phyloP scores from a whole-genome alignment of 148 eudicot species.

The Camellia lanceoleosa region DNA sequence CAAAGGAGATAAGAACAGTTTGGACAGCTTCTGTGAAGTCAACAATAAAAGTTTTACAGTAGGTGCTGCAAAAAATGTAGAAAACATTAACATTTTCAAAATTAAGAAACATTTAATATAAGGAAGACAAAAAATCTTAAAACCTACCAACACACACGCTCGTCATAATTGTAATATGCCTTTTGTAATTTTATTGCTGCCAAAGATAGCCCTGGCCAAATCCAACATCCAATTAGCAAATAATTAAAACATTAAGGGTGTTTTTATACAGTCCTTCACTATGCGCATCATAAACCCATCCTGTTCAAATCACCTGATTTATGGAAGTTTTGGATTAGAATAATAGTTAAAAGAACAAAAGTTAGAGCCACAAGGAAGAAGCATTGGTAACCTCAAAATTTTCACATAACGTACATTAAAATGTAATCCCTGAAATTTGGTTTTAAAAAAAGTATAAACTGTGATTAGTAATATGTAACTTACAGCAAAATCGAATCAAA shows the following conservation, averaged over 20 bases:
- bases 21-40: slow-evolving; percentile 50
- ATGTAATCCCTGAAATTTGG: background rate
- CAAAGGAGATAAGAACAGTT: slow-evolving; percentile 42
- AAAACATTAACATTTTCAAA: background rate
- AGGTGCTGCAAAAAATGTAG: slow-evolving; percentile 33
- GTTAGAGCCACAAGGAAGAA: background rate
- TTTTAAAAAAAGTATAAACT: background rate
- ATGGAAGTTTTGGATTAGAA: background rate
- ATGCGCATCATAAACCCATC: background rate
- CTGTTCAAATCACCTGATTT: background rate
- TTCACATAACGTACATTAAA: background rate
- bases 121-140: background rate
- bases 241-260: background rate
- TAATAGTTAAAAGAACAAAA: background rate
- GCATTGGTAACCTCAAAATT: background rate
- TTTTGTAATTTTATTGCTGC: slow-evolving; percentile 20
- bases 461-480: background rate
- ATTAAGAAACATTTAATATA: background rate
- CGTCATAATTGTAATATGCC: slow-evolving; percentile 10
- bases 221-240: background rate
- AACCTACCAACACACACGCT: slow-evolving; percentile 33
- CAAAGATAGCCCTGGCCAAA: slow-evolving; percentile 24
- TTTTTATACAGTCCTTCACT: no score
- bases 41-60: slow-evolving; percentile 44
- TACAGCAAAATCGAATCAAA: background rate